Conservation (phyloP, 257 asterid species). For the Capsicum chinense region DNA sequence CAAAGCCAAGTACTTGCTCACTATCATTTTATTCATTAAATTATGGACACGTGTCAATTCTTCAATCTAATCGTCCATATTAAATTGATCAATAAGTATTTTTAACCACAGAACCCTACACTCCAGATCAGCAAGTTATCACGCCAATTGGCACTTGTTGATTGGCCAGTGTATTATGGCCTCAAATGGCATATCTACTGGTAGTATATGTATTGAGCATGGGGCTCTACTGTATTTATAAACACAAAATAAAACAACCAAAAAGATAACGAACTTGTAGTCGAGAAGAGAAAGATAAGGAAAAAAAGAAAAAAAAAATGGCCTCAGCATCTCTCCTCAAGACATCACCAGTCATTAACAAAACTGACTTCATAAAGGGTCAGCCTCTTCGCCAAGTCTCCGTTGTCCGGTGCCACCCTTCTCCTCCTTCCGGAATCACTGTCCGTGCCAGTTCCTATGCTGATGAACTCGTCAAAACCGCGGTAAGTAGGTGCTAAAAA, state of each 20-base stretch:
- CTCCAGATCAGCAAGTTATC: constrained; percentile 43
- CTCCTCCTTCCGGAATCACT: constrained; percentile 47
- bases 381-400: constrained; percentile 55
- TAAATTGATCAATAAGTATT: neutral
- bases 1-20: too few relatives aligned
- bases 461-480: constrained; percentile 71
- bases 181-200: constrained; percentile 46
- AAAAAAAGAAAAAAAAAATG: constrained; percentile 36
- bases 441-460: constrained; percentile 57
- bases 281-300: constrained; percentile 30
- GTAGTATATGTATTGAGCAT: constrained; percentile 35
- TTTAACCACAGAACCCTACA: neutral
- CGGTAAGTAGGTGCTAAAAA: constrained; percentile 43
- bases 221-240: neutral
- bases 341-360: constrained; percentile 66
- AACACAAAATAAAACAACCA: constrained; percentile 16
- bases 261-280: constrained; percentile 28
- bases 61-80: neutral
- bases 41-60: neutral
- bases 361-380: constrained; percentile 63
- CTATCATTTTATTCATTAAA: neutral
- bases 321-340: constrained; percentile 75
- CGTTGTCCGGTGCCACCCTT: constrained; percentile 45
- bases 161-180: constrained; percentile 46
- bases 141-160: constrained; percentile 40